Conservation (phyloP, 306 rosid genomes). For the Rubus idaeus region DNA sequence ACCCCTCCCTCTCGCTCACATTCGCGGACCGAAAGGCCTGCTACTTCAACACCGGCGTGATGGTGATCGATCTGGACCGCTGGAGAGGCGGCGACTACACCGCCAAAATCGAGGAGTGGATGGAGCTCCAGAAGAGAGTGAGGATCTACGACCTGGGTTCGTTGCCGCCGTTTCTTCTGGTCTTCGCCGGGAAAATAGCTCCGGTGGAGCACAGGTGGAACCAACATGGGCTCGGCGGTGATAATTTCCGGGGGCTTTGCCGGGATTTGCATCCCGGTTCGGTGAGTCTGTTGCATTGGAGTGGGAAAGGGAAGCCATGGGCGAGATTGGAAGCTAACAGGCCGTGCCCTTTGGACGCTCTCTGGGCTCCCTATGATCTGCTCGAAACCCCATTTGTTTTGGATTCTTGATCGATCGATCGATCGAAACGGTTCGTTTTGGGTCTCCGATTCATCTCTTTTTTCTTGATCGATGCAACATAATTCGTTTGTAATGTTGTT, state of each 20-base stretch:
- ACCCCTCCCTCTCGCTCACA: slow-evolving; percentile 62
- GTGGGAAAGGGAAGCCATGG: slow-evolving; percentile 97
- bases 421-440: background rate
- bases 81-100: slow-evolving; percentile 75
- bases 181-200: slow-evolving; percentile 70
- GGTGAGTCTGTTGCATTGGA: slow-evolving; percentile 90
- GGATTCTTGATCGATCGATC: slow-evolving; percentile 46
- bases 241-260: slow-evolving; percentile 74
- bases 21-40: slow-evolving; percentile 60
- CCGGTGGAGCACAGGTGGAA: slow-evolving; percentile 85
- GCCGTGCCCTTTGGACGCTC: slow-evolving; percentile 85
- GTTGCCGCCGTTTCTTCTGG: slow-evolving; percentile 73
- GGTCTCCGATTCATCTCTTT: background rate
- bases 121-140: slow-evolving; percentile 79
- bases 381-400: slow-evolving; percentile 67
- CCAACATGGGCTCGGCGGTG: slow-evolving; percentile 89
- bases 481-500: background rate
- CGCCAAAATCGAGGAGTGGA: slow-evolving; percentile 74
- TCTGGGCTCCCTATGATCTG: slow-evolving; percentile 93
- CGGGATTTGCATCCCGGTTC: slow-evolving; percentile 86
- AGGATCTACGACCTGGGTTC: slow-evolving; percentile 84
- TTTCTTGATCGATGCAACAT: too few species aligned
- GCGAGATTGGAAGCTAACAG: slow-evolving; percentile 79
- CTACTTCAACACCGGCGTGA: slow-evolving; percentile 90
- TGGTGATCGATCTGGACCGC: slow-evolving; percentile 75